These are phyloP conservation scores for Lippia alba DNA, from an alignment of 305 asterid species.

Conservation along the genomic window DNA sequence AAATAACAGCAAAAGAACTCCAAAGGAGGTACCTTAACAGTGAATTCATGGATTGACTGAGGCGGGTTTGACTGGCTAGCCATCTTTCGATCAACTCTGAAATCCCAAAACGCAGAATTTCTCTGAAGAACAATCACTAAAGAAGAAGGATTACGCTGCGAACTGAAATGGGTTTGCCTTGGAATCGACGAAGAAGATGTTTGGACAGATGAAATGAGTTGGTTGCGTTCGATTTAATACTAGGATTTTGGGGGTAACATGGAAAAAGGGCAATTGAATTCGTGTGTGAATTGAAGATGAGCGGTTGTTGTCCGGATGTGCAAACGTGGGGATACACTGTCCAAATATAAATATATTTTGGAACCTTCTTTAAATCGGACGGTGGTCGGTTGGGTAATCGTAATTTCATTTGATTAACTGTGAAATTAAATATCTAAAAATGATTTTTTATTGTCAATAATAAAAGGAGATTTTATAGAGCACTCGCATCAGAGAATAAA, in stretches of 20 bases:
- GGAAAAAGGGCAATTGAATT: no score
- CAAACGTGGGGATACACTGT: slow-evolving; percentile 18
- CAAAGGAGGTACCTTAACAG: slow-evolving; percentile 43
- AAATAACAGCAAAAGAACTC: not conserved
- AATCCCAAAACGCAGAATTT: slow-evolving; percentile 1
- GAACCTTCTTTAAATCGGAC: not conserved
- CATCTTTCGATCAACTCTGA: slow-evolving; percentile 29
- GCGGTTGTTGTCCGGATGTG: not conserved
- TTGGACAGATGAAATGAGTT: no score
- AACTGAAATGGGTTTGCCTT: slow-evolving; percentile 24
- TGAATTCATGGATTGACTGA: slow-evolving; percentile 53
- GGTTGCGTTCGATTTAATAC: no score
- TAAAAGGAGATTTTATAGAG: no score
- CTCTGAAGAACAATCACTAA: not conserved
- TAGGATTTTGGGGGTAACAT: no score
- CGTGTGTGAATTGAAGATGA: no score
- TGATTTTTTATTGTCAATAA: no score
- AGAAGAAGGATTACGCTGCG: slow-evolving; percentile 10
- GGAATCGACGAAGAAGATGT: not conserved
- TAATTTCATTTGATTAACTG: no score
- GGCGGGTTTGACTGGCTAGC: slow-evolving; percentile 45
- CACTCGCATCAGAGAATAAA: no score
- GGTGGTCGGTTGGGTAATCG: no score
- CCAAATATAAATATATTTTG: not conserved
- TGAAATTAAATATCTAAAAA: no score